Evolutionary conservation across 345 rosid species (phyloP).

Genomic region (Isatis tinctoria): DNA sequence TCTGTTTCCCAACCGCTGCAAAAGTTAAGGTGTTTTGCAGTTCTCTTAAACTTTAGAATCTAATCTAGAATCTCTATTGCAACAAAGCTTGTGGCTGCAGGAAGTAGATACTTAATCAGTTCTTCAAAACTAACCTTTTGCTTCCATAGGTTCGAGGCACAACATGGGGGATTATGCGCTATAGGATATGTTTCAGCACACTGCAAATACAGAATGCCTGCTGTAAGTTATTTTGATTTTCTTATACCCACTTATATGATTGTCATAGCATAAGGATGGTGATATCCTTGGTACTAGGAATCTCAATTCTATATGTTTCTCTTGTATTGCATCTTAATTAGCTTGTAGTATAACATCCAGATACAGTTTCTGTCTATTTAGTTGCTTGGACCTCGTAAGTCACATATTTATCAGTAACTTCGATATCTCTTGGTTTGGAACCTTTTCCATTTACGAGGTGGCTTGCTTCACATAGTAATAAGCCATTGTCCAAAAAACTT

Average conservation of each 20-base stretch:
- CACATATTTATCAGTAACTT: neutral
- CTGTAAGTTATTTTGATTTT: slow-evolving; percentile 46
- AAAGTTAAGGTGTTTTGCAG: slow-evolving; percentile 54
- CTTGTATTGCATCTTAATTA: slow-evolving; percentile 13
- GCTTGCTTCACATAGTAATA: neutral
- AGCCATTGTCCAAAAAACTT: neutral
- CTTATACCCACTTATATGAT: neutral
- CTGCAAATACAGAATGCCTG: slow-evolving; percentile 44
- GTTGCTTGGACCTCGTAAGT: slow-evolving; percentile 1
- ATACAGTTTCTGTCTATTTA: slow-evolving; percentile 1
- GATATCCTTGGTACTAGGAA: neutral
- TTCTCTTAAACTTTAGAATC: neutral
- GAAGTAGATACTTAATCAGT: slow-evolving; percentile 1
- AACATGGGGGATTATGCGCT: slow-evolving; percentile 75
- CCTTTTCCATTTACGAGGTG: neutral
- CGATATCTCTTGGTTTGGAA: slow-evolving; percentile 3
- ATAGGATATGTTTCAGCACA: slow-evolving; percentile 80
- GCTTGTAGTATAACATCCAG: slow-evolving; percentile 1
- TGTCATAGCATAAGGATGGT: neutral
- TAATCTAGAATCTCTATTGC: neutral
- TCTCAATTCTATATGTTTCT: neutral
- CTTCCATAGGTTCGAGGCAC: slow-evolving; percentile 70
- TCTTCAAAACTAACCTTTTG: slow-evolving; percentile 15
- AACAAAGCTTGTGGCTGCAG: slow-evolving; percentile 2
- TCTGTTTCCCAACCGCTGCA: slow-evolving; percentile 40